Conservation (phyloP, 768 basidiomycete genomes). For the Boletus subparvulus region DNA sequence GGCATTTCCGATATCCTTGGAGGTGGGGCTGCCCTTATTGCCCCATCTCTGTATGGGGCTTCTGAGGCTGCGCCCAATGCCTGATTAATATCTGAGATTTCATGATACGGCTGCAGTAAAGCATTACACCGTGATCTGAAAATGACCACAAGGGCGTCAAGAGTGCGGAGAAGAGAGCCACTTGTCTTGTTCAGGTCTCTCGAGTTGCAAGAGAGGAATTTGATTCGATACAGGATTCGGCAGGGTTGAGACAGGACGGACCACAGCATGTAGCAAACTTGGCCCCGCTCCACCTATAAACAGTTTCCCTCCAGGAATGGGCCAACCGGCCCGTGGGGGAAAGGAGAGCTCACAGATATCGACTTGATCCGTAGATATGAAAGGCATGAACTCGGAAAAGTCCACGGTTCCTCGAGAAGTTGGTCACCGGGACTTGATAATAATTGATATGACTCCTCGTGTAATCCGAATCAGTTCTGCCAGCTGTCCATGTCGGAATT, state of each 20-base stretch:
- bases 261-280: neutral
- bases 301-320: neutral
- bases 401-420: neutral
- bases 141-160: neutral
- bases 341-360: neutral
- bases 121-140: neutral
- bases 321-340: neutral
- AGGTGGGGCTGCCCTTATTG: neutral
- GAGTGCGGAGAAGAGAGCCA: neutral
- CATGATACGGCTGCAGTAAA: neutral
- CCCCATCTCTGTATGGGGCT: constrained; percentile 7
- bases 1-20: neutral
- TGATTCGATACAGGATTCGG: neutral
- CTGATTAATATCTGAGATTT: neutral
- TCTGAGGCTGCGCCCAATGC: constrained; percentile 3
- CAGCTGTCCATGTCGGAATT: neutral
- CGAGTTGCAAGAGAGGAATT: neutral
- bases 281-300: neutral
- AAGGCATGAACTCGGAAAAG: constrained; percentile 1
- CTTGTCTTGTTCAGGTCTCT: neutral
- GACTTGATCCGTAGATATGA: constrained; percentile 21
- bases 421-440: neutral
- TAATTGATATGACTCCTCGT: constrained; percentile 4
- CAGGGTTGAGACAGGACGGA: neutral
- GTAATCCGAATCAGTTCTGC: constrained; percentile 4